These are phyloP conservation scores for Pisolithus sp. DNA, from an alignment of 768 basidiomycete genomes.

Conservation along the genomic window DNA sequence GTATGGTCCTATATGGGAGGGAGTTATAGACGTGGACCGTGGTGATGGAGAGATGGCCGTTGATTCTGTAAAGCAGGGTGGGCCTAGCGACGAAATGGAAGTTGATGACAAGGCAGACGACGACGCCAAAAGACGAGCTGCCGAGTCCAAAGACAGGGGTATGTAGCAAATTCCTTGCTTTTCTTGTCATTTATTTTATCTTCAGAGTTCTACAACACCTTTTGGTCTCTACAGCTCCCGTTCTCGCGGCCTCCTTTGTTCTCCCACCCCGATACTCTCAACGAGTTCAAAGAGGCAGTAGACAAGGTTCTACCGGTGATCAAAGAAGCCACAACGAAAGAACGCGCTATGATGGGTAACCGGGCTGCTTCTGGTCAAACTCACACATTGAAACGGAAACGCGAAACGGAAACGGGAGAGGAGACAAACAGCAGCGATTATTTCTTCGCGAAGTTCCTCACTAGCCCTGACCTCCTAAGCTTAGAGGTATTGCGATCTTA, in stretches of 20 bases:
- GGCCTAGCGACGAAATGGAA: slow-evolving; percentile 50
- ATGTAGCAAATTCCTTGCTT: slow-evolving; percentile 6
- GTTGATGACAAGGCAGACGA: slow-evolving; percentile 41
- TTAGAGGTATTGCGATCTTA: slow-evolving; percentile 58
- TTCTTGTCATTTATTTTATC: slow-evolving; percentile 2
- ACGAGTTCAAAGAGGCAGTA: slow-evolving; percentile 64
- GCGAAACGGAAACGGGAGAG: slow-evolving; percentile 54
- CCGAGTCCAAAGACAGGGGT: slow-evolving; percentile 45
- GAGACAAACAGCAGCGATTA: slow-evolving; percentile 54
- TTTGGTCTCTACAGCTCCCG: slow-evolving; percentile 83
- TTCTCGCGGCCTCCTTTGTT: slow-evolving; percentile 81
- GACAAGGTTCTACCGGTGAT: slow-evolving; percentile 72
- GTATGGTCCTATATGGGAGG: slow-evolving; percentile 75
- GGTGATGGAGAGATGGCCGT: slow-evolving; percentile 27
- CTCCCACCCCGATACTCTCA: slow-evolving; percentile 46
- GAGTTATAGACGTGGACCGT: slow-evolving; percentile 40
- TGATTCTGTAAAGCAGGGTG: slow-evolving; percentile 25
- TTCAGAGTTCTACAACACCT: slow-evolving; percentile 75
- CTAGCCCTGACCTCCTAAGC: slow-evolving; percentile 78
- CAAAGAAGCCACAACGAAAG: slow-evolving; percentile 81
- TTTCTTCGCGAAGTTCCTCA: slow-evolving; percentile 92
- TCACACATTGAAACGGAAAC: slow-evolving; percentile 53
- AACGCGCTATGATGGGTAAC: slow-evolving; percentile 83
- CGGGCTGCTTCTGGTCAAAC: slow-evolving; percentile 37
- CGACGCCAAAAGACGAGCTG: slow-evolving; percentile 28